Conservation (phyloP, 1,284 basidiomycete genomes). For the Sanghuangporus sanghuang region DNA sequence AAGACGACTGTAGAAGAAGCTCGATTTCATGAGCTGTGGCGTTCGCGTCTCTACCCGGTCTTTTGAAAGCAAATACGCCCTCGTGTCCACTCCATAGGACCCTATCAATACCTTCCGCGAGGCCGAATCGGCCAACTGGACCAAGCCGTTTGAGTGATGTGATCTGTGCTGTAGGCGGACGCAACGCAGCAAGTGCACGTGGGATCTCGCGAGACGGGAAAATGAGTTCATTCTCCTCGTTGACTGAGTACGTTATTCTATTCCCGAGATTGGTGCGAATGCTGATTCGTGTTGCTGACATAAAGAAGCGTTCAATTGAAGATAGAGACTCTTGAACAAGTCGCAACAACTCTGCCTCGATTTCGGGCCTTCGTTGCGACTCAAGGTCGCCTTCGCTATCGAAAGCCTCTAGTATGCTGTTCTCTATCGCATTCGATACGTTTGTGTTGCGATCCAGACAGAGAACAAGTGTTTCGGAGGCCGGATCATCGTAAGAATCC, state of each 20-base stretch:
- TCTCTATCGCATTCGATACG: constrained; percentile 1
- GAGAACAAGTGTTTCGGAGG: constrained; percentile 1
- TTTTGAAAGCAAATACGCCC: constrained; percentile 6
- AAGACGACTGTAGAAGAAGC: background rate
- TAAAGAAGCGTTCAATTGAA: background rate
- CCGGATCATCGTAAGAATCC: background rate
- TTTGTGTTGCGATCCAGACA: background rate
- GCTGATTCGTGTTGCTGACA: constrained; percentile 1
- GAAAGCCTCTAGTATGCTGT: background rate
- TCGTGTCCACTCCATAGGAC: background rate
- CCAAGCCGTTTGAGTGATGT: background rate
- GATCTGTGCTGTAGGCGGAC: background rate
- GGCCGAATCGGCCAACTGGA: constrained; percentile 1
- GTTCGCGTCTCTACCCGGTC: background rate
- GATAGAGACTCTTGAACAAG: background rate
- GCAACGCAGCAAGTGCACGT: background rate
- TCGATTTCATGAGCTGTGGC: constrained; percentile 1
- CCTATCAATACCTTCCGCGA: background rate
- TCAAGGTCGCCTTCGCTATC: background rate
- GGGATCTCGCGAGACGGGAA: background rate
- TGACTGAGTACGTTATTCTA: background rate
- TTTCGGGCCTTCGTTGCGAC: background rate
- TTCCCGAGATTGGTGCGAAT: background rate
- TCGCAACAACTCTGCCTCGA: background rate
- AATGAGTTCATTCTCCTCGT: constrained; percentile 4